Evolutionary conservation across 345 rosid genomes (phyloP).

Genomic region (Microthlaspi erraticum): DNA sequence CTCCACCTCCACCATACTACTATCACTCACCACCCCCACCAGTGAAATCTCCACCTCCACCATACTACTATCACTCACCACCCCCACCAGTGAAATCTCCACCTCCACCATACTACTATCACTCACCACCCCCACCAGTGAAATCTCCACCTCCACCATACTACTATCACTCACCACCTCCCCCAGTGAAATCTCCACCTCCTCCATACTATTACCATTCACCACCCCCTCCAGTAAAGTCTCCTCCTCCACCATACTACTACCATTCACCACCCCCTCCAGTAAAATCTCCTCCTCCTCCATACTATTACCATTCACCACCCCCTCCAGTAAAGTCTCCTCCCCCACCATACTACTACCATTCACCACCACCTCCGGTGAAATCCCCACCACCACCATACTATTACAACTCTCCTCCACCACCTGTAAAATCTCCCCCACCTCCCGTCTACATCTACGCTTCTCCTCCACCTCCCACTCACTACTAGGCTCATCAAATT

Average conservation of each 20-base stretch:
- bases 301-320: slow-evolving; percentile 45
- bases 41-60: slow-evolving; percentile 26
- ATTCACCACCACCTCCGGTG: slow-evolving; percentile 47
- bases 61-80: slow-evolving; percentile 47
- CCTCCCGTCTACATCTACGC: slow-evolving; percentile 50
- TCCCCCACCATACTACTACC: slow-evolving; percentile 41
- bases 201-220: slow-evolving; percentile 37
- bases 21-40: slow-evolving; percentile 50
- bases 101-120: slow-evolving; percentile 45
- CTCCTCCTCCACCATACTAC: slow-evolving; percentile 45
- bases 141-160: slow-evolving; percentile 46
- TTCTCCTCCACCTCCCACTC: slow-evolving; percentile 57
- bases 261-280: slow-evolving; percentile 51
- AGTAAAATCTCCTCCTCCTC: slow-evolving; percentile 27
- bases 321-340: slow-evolving; percentile 45
- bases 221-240: slow-evolving; percentile 43
- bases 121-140: not conserved
- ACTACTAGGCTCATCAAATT: slow-evolving; percentile 44
- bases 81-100: slow-evolving; percentile 41
- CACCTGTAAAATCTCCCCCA: slow-evolving; percentile 43
- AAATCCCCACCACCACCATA: slow-evolving; percentile 48
- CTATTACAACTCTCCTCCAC: slow-evolving; percentile 50
- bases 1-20: slow-evolving; percentile 43
- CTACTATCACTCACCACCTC: slow-evolving; percentile 32
- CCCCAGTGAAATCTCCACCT: slow-evolving; percentile 1